Evolutionary conservation across 257 asterid genomes (phyloP).

Genomic region (Galeopsis tetrahit): DNA sequence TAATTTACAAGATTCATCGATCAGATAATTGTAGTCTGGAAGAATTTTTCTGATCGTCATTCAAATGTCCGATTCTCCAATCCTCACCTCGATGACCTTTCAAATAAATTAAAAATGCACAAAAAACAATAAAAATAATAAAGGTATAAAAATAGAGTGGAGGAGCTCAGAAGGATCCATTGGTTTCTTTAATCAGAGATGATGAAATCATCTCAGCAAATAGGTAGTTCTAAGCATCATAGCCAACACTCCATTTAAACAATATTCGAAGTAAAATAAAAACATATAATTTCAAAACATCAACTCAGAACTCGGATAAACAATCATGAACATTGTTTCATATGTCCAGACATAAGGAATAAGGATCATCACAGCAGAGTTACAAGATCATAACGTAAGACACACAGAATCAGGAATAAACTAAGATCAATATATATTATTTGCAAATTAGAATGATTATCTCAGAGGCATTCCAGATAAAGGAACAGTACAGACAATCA

Average conservation of each 20-base stretch:
- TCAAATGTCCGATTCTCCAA: slow-evolving; percentile 41
- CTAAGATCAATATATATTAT: too few relatives aligned
- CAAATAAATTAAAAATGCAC: background rate
- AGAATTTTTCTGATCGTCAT: slow-evolving; percentile 55
- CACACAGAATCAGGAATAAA: too few relatives aligned
- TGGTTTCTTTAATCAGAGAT: slow-evolving; percentile 73
- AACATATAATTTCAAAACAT: background rate
- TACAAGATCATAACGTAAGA: background rate
- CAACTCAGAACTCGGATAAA: slow-evolving; percentile 59
- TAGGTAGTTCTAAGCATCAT: slow-evolving; percentile 79
- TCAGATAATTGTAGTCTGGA: slow-evolving; percentile 93
- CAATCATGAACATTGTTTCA: slow-evolving; percentile 66
- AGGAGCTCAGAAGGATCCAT: slow-evolving; percentile 94
- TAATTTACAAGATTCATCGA: slow-evolving; percentile 42
- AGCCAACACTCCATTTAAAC: slow-evolving; percentile 37
- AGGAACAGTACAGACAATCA: slow-evolving; percentile 80
- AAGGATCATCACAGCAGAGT: slow-evolving; percentile 53
- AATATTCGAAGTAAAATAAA: background rate
- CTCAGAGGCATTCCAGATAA: slow-evolving; percentile 52
- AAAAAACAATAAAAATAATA: background rate
- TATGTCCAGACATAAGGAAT: slow-evolving; percentile 73
- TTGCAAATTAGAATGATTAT: background rate
- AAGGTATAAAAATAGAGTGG: background rate
- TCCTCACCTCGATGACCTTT: slow-evolving; percentile 55
- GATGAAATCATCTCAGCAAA: slow-evolving; percentile 58